Evolutionary conservation across 2,329 filamentous ascomycete species (phyloP), one percentile per base, ranked within the genome.

Genomic region (Penicillium sp.): DNA sequence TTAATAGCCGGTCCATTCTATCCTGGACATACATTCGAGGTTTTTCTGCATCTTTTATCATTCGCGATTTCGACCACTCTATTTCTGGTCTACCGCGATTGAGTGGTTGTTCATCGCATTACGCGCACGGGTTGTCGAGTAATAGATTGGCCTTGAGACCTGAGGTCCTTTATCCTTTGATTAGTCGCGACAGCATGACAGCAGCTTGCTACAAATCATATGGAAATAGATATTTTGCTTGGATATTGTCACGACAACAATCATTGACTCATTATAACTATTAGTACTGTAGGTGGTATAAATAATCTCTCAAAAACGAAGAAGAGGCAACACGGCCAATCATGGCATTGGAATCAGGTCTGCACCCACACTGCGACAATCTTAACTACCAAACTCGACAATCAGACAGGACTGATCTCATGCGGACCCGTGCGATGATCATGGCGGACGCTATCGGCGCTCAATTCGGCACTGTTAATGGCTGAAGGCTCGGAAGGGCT

Each of bases 121-220:
- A 12, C 29, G 37, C 41, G 30, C 54, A 45, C 35, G 46, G 33
- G 49, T 42, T 50, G 37, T 38, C 40, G 37, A 52, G 45, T 49
- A 41, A 59, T 61, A 61, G 58, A 59, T 47, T 59, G 55, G 43
- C 44, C 39, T 50, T 49, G 49, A 50, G 55, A 55, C 46, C 53
- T n/a, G n/a, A n/a, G n/a, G n/a, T 49, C 29, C 31, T 14, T 31
- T 37, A 25, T 40, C 30, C 30, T 34, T 36, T 43, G 19, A 49
- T 47, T 27, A 27, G 27, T 45, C 29, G 44, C 28, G 22, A 34
- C 29, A 39, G 28, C 22, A 22, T 22, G 22, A 16, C 30, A 40
- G 11, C 6, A 16, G 41, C 31, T 35, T 30, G 29, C n/a, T 46
- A 29, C 19, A 29, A n/a, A n/a, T 25, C 29, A 16, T 39, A 35